Percentiles rank a stretch among this genome's conserved stretches.
Conservation (phyloP, 805 yeast genomes). For the Hanseniaspora nectarophila region DNA sequence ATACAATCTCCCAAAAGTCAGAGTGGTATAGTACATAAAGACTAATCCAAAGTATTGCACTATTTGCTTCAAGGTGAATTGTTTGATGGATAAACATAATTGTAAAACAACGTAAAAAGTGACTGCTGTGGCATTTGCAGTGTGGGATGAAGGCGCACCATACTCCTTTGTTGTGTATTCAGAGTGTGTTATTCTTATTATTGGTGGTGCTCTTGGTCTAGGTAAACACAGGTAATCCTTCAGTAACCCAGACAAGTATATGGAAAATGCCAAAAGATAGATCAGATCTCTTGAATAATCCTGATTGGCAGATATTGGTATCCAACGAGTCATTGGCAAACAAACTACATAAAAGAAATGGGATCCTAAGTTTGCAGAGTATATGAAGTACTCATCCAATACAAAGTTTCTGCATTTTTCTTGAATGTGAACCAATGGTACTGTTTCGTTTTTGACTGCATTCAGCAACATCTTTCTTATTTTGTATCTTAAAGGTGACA, state of each 20-base stretch:
- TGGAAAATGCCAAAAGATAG: constrained; percentile 48
- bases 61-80: constrained; percentile 4
- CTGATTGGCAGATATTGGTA: constrained; percentile 41
- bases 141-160: constrained; percentile 88
- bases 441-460: constrained; percentile 53
- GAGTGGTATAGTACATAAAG: constrained; percentile 44
- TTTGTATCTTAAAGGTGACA: constrained; percentile 44
- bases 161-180: constrained; percentile 86
- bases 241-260: constrained; percentile 56
- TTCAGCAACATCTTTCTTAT: constrained; percentile 46
- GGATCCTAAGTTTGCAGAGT: constrained; percentile 80
- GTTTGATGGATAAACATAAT: background rate
- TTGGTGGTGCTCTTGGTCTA: constrained; percentile 83
- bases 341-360: constrained; percentile 87
- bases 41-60: constrained; percentile 19
- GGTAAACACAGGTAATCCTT: constrained; percentile 87
- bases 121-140: constrained; percentile 88
- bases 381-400: constrained; percentile 67
- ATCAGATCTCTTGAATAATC: constrained; percentile 50
- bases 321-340: constrained; percentile 78
- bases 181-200: constrained; percentile 78
- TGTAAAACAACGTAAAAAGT: constrained; percentile 37
- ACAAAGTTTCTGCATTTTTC: constrained; percentile 33
- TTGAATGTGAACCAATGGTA: constrained; percentile 48
- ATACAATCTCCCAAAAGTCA: constrained; percentile 72